Percentiles rank a stretch among this genome's conserved stretches.
These are phyloP conservation scores for Naumovozyma baii DNA, from an alignment of 805 yeast genomes.

Conservation along the genomic window DNA sequence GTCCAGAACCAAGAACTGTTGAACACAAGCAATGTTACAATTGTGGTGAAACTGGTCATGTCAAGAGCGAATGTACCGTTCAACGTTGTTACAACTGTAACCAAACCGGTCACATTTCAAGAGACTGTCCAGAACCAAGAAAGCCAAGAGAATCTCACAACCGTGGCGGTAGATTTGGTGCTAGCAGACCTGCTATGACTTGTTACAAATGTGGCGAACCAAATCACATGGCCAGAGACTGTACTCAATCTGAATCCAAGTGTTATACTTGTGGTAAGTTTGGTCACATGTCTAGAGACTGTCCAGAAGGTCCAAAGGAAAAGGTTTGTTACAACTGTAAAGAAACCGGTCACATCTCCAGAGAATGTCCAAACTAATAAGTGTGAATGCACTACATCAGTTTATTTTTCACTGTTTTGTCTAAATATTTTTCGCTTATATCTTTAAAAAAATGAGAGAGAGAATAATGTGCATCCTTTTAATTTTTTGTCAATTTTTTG, in stretches of 20 bases:
- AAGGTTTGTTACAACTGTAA: conserved; percentile 40
- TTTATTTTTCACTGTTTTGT: neutral
- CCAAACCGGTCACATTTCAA: conserved; percentile 73
- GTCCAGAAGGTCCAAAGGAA: conserved; percentile 50
- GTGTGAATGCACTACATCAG: too few relatives aligned
- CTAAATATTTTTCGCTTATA: neutral
- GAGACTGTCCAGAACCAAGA: conserved; percentile 53
- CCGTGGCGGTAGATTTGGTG: conserved; percentile 19
- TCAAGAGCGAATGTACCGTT: conserved; percentile 71
- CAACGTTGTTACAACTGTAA: conserved; percentile 75
- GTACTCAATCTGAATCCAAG: conserved; percentile 65
- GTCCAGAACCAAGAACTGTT: conserved; percentile 81
- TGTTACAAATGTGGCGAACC: conserved; percentile 92
- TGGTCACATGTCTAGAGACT: conserved; percentile 84
- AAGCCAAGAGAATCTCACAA: conserved; percentile 14
- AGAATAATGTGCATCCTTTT: neutral
- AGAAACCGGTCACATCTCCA: conserved; percentile 75
- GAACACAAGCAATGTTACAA: conserved; percentile 84
- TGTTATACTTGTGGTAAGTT: conserved; percentile 89
- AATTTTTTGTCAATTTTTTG: too few relatives aligned
- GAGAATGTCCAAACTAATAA: conserved; percentile 44
- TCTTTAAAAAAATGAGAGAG: neutral
- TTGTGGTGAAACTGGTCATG: conserved; percentile 86
- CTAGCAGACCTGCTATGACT: conserved; percentile 29
- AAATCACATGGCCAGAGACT: conserved; percentile 87